Percentiles rank a stretch among this genome's conserved stretches.
Evolutionary conservation across 176 grass and related monocot genomes (phyloP).

Genomic region (Rhynchospora tenuis): DNA sequence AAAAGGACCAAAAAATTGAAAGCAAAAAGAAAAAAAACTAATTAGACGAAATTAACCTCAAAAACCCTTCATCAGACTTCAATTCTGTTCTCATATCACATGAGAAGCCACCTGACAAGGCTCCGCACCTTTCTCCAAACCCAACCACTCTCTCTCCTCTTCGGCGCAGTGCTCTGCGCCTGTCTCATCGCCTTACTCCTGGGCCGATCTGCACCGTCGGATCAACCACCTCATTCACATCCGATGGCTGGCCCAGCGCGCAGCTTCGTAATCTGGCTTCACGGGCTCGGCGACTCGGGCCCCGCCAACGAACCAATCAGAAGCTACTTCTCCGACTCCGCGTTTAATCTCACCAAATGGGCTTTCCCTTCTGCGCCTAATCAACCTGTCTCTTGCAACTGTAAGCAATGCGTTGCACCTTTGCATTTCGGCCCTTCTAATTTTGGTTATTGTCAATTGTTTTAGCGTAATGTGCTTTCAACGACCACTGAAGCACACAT

Average conservation of each 20-base stretch:
- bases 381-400: slow-evolving; percentile 70
- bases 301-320: slow-evolving; percentile 85
- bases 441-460: neutral
- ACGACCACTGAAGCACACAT: neutral
- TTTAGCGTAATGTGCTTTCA: neutral
- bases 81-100: neutral
- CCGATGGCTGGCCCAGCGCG: slow-evolving; percentile 33
- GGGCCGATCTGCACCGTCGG: slow-evolving; percentile 25
- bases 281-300: slow-evolving; percentile 88
- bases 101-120: neutral
- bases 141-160: slow-evolving; percentile 16
- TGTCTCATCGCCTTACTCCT: slow-evolving; percentile 41
- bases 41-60: neutral
- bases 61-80: neutral
- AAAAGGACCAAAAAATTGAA: neutral
- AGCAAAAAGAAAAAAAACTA: neutral
- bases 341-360: slow-evolving; percentile 74
- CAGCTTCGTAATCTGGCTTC: slow-evolving; percentile 86
- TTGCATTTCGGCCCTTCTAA: neutral
- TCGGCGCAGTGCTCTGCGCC: slow-evolving; percentile 40
- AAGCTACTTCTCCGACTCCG: slow-evolving; percentile 60
- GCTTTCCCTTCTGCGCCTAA: slow-evolving; percentile 64
- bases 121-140: neutral
- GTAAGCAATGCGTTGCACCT: slow-evolving; percentile 18
- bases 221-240: neutral